Percentiles rank a stretch among this genome's conserved stretches.
phyloP scores from a whole-genome alignment of 768 basidiomycete species.

The Tylopilus rubrobrunneus region DNA sequence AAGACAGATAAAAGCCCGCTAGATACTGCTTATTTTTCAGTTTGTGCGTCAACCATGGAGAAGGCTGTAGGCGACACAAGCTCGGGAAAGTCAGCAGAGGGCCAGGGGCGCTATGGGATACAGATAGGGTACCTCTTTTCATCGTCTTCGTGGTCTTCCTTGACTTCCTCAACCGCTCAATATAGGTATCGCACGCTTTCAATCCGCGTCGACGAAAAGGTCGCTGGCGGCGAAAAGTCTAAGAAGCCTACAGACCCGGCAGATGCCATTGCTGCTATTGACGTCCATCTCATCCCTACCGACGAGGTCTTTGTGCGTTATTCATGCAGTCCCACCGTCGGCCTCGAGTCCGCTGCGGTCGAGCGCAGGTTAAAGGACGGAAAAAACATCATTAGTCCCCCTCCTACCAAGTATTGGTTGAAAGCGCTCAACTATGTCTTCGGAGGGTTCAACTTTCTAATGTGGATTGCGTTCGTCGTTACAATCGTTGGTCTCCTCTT shows the following conservation, averaged over 20 bases:
- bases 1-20: conserved; percentile 14
- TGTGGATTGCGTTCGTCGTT: conserved; percentile 50
- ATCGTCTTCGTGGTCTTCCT: no score
- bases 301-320: conserved; percentile 44
- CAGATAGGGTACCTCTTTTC: conserved; percentile 25
- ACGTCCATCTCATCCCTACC: conserved; percentile 42
- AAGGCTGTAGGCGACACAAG: conserved; percentile 8
- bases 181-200: conserved; percentile 41
- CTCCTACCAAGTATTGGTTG: conserved; percentile 42
- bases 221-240: conserved; percentile 10
- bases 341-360: conserved; percentile 42
- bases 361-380: conserved; percentile 34
- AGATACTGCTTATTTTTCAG: neutral
- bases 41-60: conserved; percentile 16
- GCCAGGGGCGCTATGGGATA: conserved; percentile 25
- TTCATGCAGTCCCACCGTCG: conserved; percentile 37
- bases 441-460: conserved; percentile 53
- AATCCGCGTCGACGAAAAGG: conserved; percentile 35
- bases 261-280: conserved; percentile 40
- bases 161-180: no score
- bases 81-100: conserved; percentile 15
- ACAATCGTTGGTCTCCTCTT: conserved; percentile 27
- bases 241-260: conserved; percentile 29
- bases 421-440: conserved; percentile 51
- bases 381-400: conserved; percentile 47